Evolutionary conservation across 2,329 filamentous ascomycete species (phyloP).

Genomic region (Fusarium lateritium): DNA sequence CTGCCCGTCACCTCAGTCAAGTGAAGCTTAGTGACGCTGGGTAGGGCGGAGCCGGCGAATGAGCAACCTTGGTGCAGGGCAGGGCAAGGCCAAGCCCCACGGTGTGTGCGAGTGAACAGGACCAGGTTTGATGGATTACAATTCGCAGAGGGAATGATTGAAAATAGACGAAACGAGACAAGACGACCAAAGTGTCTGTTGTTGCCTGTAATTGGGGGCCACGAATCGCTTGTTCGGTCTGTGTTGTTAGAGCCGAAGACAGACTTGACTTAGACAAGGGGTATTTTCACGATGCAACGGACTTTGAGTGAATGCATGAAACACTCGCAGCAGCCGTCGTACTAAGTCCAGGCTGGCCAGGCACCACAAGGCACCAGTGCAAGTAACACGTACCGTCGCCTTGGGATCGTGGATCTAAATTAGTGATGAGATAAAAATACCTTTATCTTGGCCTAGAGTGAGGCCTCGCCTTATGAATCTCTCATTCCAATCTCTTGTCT

Average conservation of each 20-base stretch:
- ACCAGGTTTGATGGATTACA: conserved; percentile 17
- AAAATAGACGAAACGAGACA: conserved; percentile 36
- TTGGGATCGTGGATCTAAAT: conserved; percentile 35
- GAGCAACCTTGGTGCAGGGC: conserved; percentile 28
- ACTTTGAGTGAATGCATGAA: conserved; percentile 40
- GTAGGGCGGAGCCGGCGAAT: conserved; percentile 43
- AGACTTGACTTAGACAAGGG: conserved; percentile 16
- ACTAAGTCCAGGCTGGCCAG: conserved; percentile 26
- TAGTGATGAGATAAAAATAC: conserved; percentile 32
- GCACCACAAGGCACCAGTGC: conserved; percentile 27
- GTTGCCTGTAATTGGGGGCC: conserved; percentile 43
- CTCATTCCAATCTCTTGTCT: conserved; percentile 39
- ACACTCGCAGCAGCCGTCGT: conserved; percentile 40
- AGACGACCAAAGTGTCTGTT: conserved; percentile 16
- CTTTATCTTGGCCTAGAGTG: conserved; percentile 19
- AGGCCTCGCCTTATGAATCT: conserved; percentile 32
- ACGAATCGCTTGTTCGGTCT: conserved; percentile 23
- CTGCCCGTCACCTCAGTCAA: conserved; percentile 13
- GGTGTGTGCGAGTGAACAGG: conserved; percentile 38
- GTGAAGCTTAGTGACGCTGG: conserved; percentile 42
- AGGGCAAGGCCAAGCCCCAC: conserved; percentile 46
- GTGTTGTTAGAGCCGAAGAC: conserved; percentile 8
- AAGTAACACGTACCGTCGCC: conserved; percentile 36
- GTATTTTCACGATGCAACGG: conserved; percentile 37
- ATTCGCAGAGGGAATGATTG: conserved; percentile 9